phyloP scores from a whole-genome alignment of 257 asterid genomes.

The Coffea canephora region DNA sequence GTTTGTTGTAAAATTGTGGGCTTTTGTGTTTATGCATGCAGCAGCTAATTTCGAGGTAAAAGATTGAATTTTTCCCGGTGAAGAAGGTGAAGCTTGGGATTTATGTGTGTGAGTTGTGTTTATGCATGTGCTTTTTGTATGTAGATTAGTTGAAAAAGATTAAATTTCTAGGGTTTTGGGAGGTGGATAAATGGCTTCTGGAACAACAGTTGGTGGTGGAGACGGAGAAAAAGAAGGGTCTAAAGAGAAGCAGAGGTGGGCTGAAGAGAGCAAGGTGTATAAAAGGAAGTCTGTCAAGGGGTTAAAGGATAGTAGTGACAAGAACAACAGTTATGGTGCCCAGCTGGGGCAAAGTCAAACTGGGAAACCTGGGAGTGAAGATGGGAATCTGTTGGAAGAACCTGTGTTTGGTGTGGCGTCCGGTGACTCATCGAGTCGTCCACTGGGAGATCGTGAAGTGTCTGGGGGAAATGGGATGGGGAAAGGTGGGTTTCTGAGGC shows the following conservation, averaged over 20 bases:
- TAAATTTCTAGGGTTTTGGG: conserved; percentile 13
- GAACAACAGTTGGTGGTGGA: conserved; percentile 50
- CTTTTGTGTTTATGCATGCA: neutral
- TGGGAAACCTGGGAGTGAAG: conserved; percentile 37
- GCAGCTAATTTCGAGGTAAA: neutral
- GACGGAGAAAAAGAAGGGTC: conserved; percentile 56
- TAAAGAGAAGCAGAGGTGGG: conserved; percentile 44
- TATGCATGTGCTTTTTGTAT: neutral
- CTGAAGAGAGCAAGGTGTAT: conserved; percentile 68
- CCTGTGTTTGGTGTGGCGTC: conserved; percentile 40
- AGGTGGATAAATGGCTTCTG: conserved; percentile 32
- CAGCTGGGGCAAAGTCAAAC: conserved; percentile 33
- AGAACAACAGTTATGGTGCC: conserved; percentile 32
- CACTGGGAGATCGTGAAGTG: conserved; percentile 25
- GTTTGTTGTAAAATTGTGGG: neutral
- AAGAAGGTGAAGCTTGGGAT: neutral
- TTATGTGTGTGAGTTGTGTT: neutral
- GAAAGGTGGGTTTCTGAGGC: conserved; percentile 43
- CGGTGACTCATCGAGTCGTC: conserved; percentile 42
- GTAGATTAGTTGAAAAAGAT: conserved; percentile 1
- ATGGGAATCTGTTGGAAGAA: conserved; percentile 29
- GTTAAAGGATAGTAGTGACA: conserved; percentile 34
- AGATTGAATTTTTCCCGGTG: neutral
- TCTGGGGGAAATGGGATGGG: conserved; percentile 25
- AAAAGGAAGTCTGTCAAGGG: conserved; percentile 62